Conservation (phyloP, 768 basidiomycete species). For the Lentinula lateritia region DNA sequence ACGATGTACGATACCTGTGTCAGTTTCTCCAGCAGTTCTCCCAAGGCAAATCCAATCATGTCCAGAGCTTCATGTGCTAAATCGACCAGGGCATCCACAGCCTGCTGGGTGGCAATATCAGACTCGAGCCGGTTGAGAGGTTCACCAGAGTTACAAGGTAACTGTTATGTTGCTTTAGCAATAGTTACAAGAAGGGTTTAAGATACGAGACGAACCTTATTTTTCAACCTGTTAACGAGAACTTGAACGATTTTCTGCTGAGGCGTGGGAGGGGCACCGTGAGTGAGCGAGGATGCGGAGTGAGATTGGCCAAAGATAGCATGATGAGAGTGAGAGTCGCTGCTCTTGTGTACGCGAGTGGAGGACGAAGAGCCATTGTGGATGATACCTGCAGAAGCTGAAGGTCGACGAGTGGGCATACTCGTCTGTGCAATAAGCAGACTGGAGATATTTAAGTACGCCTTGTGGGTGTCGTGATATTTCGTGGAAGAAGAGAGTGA, state of each 20-base stretch:
- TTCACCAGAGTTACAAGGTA: slow-evolving; percentile 81
- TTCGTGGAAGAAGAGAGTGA: not conserved
- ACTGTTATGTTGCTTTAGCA: slow-evolving; percentile 32
- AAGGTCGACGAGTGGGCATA: slow-evolving; percentile 42
- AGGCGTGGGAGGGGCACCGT: slow-evolving; percentile 41
- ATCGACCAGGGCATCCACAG: slow-evolving; percentile 75
- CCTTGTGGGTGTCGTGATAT: not conserved
- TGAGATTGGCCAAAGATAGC: slow-evolving; percentile 21
- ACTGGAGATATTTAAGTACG: not conserved
- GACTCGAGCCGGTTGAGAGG: slow-evolving; percentile 68
- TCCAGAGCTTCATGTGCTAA: slow-evolving; percentile 73
- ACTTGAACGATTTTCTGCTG: slow-evolving; percentile 82
- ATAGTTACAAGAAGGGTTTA: not conserved
- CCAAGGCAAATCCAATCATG: slow-evolving; percentile 73
- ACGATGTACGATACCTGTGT: slow-evolving; percentile 48
- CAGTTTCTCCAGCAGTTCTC: slow-evolving; percentile 72
- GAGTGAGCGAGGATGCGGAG: slow-evolving; percentile 24
- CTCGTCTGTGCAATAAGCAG: not conserved
- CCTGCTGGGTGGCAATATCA: slow-evolving; percentile 69
- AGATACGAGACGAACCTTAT: slow-evolving; percentile 49
- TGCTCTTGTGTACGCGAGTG: slow-evolving; percentile 54
- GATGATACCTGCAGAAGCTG: slow-evolving; percentile 46
- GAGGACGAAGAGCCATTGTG: slow-evolving; percentile 22
- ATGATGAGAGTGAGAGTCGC: slow-evolving; percentile 60
- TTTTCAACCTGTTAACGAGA: slow-evolving; percentile 73